Evolutionary conservation across 148 eudicot species (phyloP).

Genomic region (Cornus controversa): DNA sequence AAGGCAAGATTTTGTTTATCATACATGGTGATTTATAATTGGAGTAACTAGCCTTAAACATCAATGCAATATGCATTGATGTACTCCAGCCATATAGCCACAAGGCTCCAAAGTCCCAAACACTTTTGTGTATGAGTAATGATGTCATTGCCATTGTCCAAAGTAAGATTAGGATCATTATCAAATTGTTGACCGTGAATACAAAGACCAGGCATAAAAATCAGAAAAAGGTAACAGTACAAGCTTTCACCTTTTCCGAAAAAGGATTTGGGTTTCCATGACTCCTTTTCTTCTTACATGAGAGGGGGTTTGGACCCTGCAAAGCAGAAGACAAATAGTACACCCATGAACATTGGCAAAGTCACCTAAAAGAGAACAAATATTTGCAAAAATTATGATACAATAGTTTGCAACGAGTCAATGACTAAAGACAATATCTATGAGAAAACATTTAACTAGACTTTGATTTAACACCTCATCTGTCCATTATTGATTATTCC

Average conservation of each 20-base stretch:
- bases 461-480: not conserved
- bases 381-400: not conserved
- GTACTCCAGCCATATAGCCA: not conserved
- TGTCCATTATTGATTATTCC: not conserved
- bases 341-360: not conserved
- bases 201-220: not conserved
- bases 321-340: constrained; percentile 13
- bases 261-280: constrained; percentile 27
- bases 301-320: constrained; percentile 97
- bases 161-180: not conserved
- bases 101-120: not conserved
- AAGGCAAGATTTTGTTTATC: not conserved
- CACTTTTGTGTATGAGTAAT: not conserved
- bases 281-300: constrained; percentile 75
- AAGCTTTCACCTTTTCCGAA: constrained; percentile 32
- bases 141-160: not conserved
- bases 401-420: not conserved
- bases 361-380: not conserved
- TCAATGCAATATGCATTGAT: no score
- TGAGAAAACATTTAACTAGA: not conserved
- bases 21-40: not conserved
- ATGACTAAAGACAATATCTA: not conserved
- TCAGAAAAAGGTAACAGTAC: not conserved
- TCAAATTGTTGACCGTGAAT: not conserved
- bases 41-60: not conserved